Percentiles rank a stretch among this genome's conserved stretches.
These are phyloP conservation scores for Leucocoprinus leucothites DNA, from an alignment of 768 basidiomycete genomes.

Conservation along the genomic window DNA sequence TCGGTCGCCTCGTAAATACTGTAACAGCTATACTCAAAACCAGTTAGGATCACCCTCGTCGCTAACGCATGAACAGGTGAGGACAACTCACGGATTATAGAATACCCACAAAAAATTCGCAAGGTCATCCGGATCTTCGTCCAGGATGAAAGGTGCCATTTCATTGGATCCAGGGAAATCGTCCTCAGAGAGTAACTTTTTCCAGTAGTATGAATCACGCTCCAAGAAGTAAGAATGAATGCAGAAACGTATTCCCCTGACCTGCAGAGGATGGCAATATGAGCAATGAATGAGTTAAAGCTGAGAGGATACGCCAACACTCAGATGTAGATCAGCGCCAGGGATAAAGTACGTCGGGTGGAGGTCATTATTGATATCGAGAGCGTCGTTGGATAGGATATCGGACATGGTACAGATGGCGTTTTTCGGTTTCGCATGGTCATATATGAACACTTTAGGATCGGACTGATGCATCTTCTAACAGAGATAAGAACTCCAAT, in stretches of 20 bases:
- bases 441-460: no score
- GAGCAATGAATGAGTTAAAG: neutral
- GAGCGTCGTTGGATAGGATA: no score
- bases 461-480: no score
- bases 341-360: neutral
- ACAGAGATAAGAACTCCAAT: no score
- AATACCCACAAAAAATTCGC: conserved; percentile 35
- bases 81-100: conserved; percentile 46
- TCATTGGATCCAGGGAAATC: neutral
- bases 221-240: neutral
- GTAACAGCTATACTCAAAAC: neutral
- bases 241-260: neutral
- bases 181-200: neutral
- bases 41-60: neutral
- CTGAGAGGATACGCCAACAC: neutral
- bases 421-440: no score
- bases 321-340: neutral
- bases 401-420: no score
- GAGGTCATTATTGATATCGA: neutral
- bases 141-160: neutral
- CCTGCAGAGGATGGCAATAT: neutral
- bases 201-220: neutral
- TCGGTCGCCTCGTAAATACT: neutral
- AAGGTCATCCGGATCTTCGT: conserved; percentile 2
- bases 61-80: neutral